Conservation (phyloP, 1,139 yeast species). For the Kurtzmaniella quercitrusa region DNA sequence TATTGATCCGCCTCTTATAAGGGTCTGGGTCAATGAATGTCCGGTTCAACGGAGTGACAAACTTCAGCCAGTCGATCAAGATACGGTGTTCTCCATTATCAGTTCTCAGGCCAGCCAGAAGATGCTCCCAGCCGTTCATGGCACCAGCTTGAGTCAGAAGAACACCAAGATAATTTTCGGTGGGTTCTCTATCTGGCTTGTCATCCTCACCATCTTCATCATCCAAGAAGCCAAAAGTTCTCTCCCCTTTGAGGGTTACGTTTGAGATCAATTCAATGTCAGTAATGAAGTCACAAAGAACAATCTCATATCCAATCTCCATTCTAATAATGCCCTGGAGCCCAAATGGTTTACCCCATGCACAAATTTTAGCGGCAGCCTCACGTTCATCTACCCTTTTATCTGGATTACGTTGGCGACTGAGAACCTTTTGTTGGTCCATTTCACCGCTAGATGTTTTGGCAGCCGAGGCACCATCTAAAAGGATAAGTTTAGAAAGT, state of each 20-base stretch:
- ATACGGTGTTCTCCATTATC: constrained; percentile 45
- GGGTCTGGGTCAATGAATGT: constrained; percentile 44
- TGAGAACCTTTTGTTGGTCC: constrained; percentile 51
- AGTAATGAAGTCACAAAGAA: constrained; percentile 45
- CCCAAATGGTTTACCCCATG: constrained; percentile 46
- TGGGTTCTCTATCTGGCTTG: constrained; percentile 8
- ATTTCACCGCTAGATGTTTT: constrained; percentile 48
- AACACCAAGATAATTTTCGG: constrained; percentile 11
- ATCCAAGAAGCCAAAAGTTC: constrained; percentile 31
- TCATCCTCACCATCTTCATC: constrained; percentile 9
- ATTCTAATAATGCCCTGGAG: constrained; percentile 51
- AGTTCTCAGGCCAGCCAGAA: constrained; percentile 36
- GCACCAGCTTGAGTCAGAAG: constrained; percentile 16
- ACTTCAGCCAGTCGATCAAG: constrained; percentile 43
- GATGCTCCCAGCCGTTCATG: constrained; percentile 36
- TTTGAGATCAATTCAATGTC: constrained; percentile 39
- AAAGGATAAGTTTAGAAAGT: constrained; percentile 38
- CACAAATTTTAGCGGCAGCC: constrained; percentile 45
- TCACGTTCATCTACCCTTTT: constrained; percentile 30
- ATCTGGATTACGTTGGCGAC: constrained; percentile 21
- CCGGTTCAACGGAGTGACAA: constrained; percentile 47
- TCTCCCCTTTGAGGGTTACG: constrained; percentile 31
- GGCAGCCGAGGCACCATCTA: constrained; percentile 61
- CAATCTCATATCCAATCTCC: constrained; percentile 53
- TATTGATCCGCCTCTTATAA: constrained; percentile 39